Evolutionary conservation across 768 basidiomycete species (phyloP), one percentile per base, ranked within the genome.

Genomic region (Pleurotus pulmonarius): DNA sequence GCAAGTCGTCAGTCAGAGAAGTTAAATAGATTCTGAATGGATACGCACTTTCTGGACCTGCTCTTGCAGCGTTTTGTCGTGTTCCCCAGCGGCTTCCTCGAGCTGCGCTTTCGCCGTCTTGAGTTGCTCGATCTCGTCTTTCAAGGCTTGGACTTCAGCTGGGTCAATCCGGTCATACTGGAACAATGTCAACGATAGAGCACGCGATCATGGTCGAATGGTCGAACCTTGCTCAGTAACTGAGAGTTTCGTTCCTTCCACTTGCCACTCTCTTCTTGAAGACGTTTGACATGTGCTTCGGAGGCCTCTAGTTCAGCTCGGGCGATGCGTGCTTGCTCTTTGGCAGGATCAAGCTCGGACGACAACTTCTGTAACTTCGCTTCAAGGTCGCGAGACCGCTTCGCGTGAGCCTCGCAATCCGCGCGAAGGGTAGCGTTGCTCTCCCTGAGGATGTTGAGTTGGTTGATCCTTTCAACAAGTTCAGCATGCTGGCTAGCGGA

Each of bases 131-230:
- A 89, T 80, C 65, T 92, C 86, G 20, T 88, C 87, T 68, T 86
- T 90, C 54, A 94, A 76, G 5, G 80, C 77, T 64, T 92, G 89
- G 38, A 94, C 75, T 64, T 94, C 92, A 2, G 87, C 83, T 15
- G 92, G 92, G 66, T 94, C 92, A 61, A 91, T 87, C 45, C 92
- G 89, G 62, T 94, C 91, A 64, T 93, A 93, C 89, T 92, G 59
- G 3, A 58, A 18, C 0, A 24, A 57, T 49, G 20, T 63, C 20
- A 38, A 51, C 38, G 18, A 41, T 29, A 41, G 24, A 16, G 24
- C 13, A 15, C 24, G 26, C 3, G 58, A 18, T 2, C 48, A 25
- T 37, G 25, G 34, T 39, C 12, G 2, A 8, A 39, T 55, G 11
- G 18, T 46, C 70, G 39, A 58, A 89, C 90, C 80, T 94, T 94